A percentile compares a stretch with the other conserved stretches of the same genome.
phyloP scores from a whole-genome alignment of 495 filamentous ascomycete species.

The Barbatosphaeria neglecta region DNA sequence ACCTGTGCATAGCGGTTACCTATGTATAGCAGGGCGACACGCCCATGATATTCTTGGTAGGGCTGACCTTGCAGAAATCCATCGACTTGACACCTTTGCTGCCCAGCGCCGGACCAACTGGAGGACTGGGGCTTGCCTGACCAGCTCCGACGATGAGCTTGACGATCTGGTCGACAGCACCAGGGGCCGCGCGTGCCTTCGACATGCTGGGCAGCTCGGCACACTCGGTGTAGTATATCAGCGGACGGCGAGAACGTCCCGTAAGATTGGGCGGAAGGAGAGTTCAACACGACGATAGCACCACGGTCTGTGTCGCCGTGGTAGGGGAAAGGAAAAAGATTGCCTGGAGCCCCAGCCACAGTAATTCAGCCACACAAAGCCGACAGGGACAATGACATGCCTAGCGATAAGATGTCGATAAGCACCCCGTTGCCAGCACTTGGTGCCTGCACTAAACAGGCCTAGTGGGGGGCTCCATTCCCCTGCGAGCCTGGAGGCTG shows the following conservation, averaged over 20 bases:
- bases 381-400: too few relatives aligned
- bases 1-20: too few relatives aligned
- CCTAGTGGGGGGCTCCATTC: too few relatives aligned
- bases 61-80: constrained; percentile 93
- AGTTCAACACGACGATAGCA: too few relatives aligned
- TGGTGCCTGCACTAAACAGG: too few relatives aligned
- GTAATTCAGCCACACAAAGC: neutral
- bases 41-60: too few relatives aligned
- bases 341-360: neutral
- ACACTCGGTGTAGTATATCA: neutral
- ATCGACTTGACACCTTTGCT: constrained; percentile 98
- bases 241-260: too few relatives aligned
- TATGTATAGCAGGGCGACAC: too few relatives aligned
- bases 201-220: constrained; percentile 51
- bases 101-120: constrained; percentile 91
- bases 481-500: too few relatives aligned
- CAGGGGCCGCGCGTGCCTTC: constrained; percentile 49
- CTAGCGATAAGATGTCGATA: too few relatives aligned
- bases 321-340: neutral
- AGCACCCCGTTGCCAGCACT: too few relatives aligned
- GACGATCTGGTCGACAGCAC: constrained; percentile 63
- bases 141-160: constrained; percentile 97
- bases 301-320: too few relatives aligned
- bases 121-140: constrained; percentile 93
- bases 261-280: neutral